Conservation (phyloP, 108 stramenopile genomes). For the Fragilariopsis cylindrus region DNA sequence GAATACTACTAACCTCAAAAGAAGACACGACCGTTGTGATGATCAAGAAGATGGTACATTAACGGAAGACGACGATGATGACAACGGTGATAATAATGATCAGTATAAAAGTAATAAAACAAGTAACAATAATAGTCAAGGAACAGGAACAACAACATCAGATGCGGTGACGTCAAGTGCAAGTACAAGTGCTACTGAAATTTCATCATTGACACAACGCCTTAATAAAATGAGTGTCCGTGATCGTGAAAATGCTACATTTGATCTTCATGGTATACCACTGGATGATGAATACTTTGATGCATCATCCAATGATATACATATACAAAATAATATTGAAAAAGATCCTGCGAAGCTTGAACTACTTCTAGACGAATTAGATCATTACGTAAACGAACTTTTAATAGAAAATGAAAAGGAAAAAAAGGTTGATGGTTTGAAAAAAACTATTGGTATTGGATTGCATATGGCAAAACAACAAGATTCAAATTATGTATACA, state of each 20-base stretch:
- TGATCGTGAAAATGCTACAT: conserved; percentile 14
- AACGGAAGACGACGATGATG: not conserved
- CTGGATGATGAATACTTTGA: conserved; percentile 8
- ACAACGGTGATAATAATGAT: no score
- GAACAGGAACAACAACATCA: not conserved
- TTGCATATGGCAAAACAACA: not conserved
- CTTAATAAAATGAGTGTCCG: conserved; percentile 10
- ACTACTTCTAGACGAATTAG: not conserved
- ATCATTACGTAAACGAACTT: not conserved
- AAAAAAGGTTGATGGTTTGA: not conserved
- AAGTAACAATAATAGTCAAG: not conserved
- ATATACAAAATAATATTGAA: conserved; percentile 4
- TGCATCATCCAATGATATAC: not conserved
- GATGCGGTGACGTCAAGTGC: no score
- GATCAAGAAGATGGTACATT: not conserved
- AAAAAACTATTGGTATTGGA: not conserved
- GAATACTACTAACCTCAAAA: not conserved
- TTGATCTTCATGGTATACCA: conserved; percentile 16
- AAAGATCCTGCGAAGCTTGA: conserved; percentile 7
- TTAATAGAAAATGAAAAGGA: not conserved
- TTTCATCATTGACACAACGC: conserved; percentile 1
- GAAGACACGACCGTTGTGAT: not conserved
- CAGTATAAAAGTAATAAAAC: not conserved
- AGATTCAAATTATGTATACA: not conserved
- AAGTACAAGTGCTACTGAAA: not conserved